These are phyloP conservation scores for Tricharina praecox DNA, from an alignment of 495 filamentous ascomycete species.

Conservation along the genomic window DNA sequence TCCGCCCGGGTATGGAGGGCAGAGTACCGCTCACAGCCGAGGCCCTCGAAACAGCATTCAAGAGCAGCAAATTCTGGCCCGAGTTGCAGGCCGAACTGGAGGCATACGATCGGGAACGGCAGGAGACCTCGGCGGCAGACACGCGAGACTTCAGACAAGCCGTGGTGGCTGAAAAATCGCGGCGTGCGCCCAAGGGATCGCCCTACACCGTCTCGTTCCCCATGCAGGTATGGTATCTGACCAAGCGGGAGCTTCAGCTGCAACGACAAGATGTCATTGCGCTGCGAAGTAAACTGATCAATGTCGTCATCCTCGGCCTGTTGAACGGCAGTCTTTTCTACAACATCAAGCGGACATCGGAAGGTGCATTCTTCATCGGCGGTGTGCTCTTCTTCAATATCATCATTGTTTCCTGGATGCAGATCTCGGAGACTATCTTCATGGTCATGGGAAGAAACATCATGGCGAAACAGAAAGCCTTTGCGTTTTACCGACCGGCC, in stretches of 20 bases:
- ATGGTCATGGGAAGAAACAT: slow-evolving; percentile 39
- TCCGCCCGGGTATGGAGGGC: slow-evolving; percentile 46
- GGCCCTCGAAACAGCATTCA: slow-evolving; percentile 46
- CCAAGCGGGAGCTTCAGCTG: slow-evolving; percentile 60
- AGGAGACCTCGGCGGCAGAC: slow-evolving; percentile 40
- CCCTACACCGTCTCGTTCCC: slow-evolving; percentile 42
- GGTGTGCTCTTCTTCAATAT: slow-evolving; percentile 43
- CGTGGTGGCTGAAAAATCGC: slow-evolving; percentile 50
- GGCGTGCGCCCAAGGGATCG: slow-evolving; percentile 49
- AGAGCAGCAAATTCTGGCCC: slow-evolving; percentile 28
- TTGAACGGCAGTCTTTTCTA: slow-evolving; percentile 63
- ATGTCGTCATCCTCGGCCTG: slow-evolving; percentile 55
- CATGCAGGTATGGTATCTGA: slow-evolving; percentile 46
- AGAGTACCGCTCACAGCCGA: slow-evolving; percentile 44
- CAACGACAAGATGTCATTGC: slow-evolving; percentile 54
- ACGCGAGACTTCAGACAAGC: slow-evolving; percentile 52
- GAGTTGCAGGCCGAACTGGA: slow-evolving; percentile 37
- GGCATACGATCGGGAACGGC: slow-evolving; percentile 42
- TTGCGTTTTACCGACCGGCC: slow-evolving; percentile 54
- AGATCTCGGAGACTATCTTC: slow-evolving; percentile 24
- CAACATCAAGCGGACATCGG: slow-evolving; percentile 42
- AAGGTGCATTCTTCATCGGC: slow-evolving; percentile 37
- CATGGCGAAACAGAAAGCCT: slow-evolving; percentile 51
- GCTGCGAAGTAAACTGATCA: slow-evolving; percentile 61
- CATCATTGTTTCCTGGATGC: slow-evolving; percentile 34